A percentile compares a stretch with the other conserved stretches of the same genome.
These are phyloP conservation scores for Silene uniflora DNA, from an alignment of 148 eudicot species.

Conservation along the genomic window DNA sequence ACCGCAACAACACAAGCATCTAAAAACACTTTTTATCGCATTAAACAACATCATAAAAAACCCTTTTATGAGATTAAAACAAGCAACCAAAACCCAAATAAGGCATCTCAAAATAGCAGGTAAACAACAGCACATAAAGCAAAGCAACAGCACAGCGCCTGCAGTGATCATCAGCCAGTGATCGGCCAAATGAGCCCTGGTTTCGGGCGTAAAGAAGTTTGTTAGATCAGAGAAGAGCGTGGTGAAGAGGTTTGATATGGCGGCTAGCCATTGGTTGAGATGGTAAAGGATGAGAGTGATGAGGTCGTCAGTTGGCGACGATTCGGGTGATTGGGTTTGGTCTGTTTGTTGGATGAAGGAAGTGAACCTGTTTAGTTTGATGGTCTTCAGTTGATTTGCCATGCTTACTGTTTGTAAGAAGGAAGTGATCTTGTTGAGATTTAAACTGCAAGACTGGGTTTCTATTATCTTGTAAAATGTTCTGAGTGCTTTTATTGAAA, in stretches of 20 bases:
- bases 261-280: conserved; percentile 8
- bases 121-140: background rate
- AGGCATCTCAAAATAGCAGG: background rate
- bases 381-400: no score
- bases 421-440: no score
- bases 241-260: background rate
- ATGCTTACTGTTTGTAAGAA: no score
- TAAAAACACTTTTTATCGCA: background rate
- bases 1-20: conserved; percentile 2
- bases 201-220: conserved; percentile 5
- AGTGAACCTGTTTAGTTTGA: no score
- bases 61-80: background rate
- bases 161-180: background rate
- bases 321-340: background rate
- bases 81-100: background rate
- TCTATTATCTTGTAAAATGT: no score
- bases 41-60: background rate
- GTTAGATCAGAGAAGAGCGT: no score
- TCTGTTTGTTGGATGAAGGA: no score
- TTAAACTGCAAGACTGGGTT: no score
- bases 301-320: conserved; percentile 11
- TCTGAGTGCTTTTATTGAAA: no score
- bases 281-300: background rate
- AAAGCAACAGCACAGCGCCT: background rate
- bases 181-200: background rate